Evolutionary conservation across 257 asterid species (phyloP).

Genomic region (Salvia miltiorrhiza): DNA sequence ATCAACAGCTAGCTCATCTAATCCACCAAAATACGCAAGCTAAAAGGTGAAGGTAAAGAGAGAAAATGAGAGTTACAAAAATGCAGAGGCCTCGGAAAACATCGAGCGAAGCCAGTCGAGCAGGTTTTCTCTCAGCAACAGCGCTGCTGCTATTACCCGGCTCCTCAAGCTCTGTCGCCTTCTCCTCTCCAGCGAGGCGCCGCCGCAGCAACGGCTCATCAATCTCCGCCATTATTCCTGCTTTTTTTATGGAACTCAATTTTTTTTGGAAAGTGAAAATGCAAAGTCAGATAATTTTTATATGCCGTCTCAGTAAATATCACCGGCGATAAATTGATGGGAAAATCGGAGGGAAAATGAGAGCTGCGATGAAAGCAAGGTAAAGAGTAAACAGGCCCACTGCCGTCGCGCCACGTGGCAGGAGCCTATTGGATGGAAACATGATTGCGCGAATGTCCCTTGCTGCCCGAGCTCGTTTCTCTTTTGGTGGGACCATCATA

Average conservation of each 20-base stretch:
- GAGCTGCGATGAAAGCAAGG: constrained; percentile 2
- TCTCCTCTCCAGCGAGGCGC: constrained; percentile 20
- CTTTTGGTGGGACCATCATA: no score
- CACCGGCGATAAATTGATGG: background rate
- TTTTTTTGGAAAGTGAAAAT: background rate
- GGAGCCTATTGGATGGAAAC: background rate
- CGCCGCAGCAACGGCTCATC: constrained; percentile 40
- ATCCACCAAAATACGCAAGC: background rate
- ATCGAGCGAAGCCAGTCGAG: constrained; percentile 68
- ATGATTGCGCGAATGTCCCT: background rate
- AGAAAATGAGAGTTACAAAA: constrained; percentile 37
- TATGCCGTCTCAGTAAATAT: background rate
- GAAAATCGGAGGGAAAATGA: background rate
- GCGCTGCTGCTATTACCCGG: constrained; percentile 12
- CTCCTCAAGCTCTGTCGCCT: constrained; percentile 19
- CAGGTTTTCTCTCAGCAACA: constrained; percentile 26
- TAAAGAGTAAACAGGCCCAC: background rate
- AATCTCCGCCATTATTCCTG: constrained; percentile 42
- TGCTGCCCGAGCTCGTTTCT: background rate
- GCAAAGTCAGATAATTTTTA: background rate
- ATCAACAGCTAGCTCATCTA: background rate
- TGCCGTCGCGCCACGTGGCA: constrained; percentile 5
- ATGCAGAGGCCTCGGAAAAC: constrained; percentile 76
- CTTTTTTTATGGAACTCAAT: background rate
- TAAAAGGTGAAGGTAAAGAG: background rate